Base-by-base conservation (phyloP, 768 basidiomycete species). In the Naganishia onofrii region DNA sequence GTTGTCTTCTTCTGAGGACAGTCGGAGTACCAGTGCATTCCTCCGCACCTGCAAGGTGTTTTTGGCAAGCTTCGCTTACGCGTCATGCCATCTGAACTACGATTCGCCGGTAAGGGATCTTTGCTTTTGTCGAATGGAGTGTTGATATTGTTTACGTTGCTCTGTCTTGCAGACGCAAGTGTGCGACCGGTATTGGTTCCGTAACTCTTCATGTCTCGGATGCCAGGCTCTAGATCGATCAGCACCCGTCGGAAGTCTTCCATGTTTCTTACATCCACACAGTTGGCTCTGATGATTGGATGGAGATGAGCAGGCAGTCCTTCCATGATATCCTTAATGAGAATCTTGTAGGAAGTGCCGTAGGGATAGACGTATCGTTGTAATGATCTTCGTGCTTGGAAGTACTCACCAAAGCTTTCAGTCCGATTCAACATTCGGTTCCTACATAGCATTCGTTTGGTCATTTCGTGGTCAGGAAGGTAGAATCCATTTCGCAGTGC, bases 171-270 rank as follows among this genome's bases (percentile, higher is more conserved):
- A 4, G 38, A 28, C 46, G 38, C 23, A 6, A 29, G 10, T 19
- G 48, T 19, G 17, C 48, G 48, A 26, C 21, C 26, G 6, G 48
- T 26, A 52, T 52, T 5, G 19, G 48, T 5, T 52, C 7, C 48
- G 48, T 21, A 52, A 21, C 48, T 26, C 19, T 21, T 48, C 23
- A 26, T 21, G 42, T 21, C 17, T 13, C 68, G 36, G 26, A 46
- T 38, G 28, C 56, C 56, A 4, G 67, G 67, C 31, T 68, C 67
- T 31, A 68, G 21, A 32, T 68, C 56, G 32, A 68, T 52, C 28
- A 68, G 67, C 36, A 68, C 42, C 6, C 67, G 28, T 29, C 44
- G 26, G 67, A 68, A 57, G 21, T 68, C 67, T 29, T 68, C 56
- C 13, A 46, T 21, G 32, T 34, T 58, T 3, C 34, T 36, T 3